Evolutionary conservation across 257 asterid genomes (phyloP).

Genomic region (Solanum appendiculatum): DNA sequence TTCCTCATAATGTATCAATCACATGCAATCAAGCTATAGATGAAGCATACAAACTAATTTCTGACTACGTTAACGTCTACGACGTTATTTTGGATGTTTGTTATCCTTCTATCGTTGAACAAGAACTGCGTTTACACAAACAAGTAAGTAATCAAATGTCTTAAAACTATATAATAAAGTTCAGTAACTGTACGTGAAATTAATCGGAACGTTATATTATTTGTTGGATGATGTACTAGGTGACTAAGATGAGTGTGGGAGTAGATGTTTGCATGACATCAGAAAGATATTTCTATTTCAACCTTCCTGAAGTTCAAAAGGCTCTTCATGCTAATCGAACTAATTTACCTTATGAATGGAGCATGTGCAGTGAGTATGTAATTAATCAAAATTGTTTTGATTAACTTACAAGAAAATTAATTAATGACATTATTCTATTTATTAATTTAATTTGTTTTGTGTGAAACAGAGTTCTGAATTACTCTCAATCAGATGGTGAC

Average conservation of each 20-base stretch:
- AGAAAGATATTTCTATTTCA: constrained; percentile 48
- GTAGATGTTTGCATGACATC: constrained; percentile 58
- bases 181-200: background rate
- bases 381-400: background rate
- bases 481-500: constrained; percentile 9
- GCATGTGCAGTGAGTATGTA: constrained; percentile 56
- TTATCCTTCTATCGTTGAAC: constrained; percentile 40
- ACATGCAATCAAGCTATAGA: constrained; percentile 25
- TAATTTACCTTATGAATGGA: constrained; percentile 48
- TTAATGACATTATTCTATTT: background rate
- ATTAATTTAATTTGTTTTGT: background rate
- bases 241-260: constrained; percentile 33
- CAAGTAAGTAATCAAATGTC: constrained; percentile 15
- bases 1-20: constrained; percentile 23
- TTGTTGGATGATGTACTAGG: constrained; percentile 8
- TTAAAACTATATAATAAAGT: background rate
- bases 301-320: constrained; percentile 59
- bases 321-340: constrained; percentile 77
- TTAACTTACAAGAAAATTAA: background rate
- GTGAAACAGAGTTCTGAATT: constrained; percentile 8
- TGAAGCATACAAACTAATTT: constrained; percentile 19
- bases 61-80: constrained; percentile 33
- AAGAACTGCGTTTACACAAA: constrained; percentile 35
- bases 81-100: constrained; percentile 80
- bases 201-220: background rate